Percentiles rank a stretch among this genome's conserved stretches.
These are phyloP conservation scores for Fusarium floridanum DNA, from an alignment of 2,329 filamentous ascomycete species.

Conservation along the genomic window DNA sequence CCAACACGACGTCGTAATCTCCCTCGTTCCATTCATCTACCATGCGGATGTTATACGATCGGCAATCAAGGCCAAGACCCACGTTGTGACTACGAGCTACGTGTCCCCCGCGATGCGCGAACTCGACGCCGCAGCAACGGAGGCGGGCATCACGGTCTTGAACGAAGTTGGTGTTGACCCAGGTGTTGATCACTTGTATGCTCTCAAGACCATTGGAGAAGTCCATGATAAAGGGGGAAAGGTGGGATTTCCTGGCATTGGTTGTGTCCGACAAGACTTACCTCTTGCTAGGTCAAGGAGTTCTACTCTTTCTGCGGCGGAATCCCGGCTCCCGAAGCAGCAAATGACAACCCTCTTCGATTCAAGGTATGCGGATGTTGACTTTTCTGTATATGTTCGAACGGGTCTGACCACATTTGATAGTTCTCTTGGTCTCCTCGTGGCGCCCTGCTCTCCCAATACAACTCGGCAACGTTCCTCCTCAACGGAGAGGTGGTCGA, in stretches of 20 bases:
- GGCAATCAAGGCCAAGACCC: slow-evolving; percentile 76
- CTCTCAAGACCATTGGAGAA: slow-evolving; percentile 75
- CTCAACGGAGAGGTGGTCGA: slow-evolving; percentile 69
- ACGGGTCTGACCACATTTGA: neutral
- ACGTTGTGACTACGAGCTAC: slow-evolving; percentile 83
- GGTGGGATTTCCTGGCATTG: slow-evolving; percentile 25
- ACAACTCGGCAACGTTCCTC: slow-evolving; percentile 75
- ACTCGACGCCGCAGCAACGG: slow-evolving; percentile 71
- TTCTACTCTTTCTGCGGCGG: slow-evolving; percentile 78
- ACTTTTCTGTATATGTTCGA: neutral
- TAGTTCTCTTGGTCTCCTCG: slow-evolving; percentile 74
- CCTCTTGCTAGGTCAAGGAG: slow-evolving; percentile 59
- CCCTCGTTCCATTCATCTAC: slow-evolving; percentile 42
- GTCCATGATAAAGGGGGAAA: slow-evolving; percentile 77
- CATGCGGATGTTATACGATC: slow-evolving; percentile 70
- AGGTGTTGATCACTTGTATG: slow-evolving; percentile 69
- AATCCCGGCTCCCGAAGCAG: slow-evolving; percentile 67
- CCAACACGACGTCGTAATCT: slow-evolving; percentile 40
- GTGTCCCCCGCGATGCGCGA: slow-evolving; percentile 77
- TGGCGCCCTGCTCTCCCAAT: slow-evolving; percentile 75
- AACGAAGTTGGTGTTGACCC: slow-evolving; percentile 77
- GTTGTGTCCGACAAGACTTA: neutral
- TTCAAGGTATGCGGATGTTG: neutral
- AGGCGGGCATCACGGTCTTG: slow-evolving; percentile 79
- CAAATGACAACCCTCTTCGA: slow-evolving; percentile 59